Evolutionary conservation across 2,329 filamentous ascomycete species (phyloP).

Genomic region (Penicillium sp.): DNA sequence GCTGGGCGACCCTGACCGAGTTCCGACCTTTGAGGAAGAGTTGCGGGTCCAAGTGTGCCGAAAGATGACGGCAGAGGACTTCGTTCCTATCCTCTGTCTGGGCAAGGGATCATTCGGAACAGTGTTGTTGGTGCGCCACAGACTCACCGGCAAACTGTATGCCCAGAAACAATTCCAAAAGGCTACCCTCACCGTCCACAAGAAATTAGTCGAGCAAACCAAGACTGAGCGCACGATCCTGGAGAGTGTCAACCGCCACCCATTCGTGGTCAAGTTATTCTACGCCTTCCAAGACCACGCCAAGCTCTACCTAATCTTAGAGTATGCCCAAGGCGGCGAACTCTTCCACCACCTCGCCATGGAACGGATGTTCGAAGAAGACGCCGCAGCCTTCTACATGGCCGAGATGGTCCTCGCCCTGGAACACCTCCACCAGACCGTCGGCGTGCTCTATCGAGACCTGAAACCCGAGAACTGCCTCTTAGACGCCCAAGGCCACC

Average conservation of each 20-base stretch:
- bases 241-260: conserved; percentile 92
- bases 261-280: conserved; percentile 96
- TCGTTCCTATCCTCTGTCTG: conserved; percentile 83
- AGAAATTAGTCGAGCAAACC: conserved; percentile 93
- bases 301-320: conserved; percentile 93
- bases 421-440: conserved; percentile 83
- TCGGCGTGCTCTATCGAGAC: conserved; percentile 94
- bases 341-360: conserved; percentile 91
- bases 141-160: conserved; percentile 78
- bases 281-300: conserved; percentile 98
- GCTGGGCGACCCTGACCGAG: conserved; percentile 36
- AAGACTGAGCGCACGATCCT: conserved; percentile 94
- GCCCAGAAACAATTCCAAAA: conserved; percentile 99
- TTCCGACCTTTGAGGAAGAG: conserved; percentile 36
- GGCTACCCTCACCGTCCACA: conserved; percentile 89
- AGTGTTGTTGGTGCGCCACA: conserved; percentile 88
- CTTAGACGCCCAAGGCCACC: conserved; percentile 82
- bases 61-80: conserved; percentile 91
- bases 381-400: conserved; percentile 93
- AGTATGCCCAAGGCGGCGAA: conserved; percentile 96
- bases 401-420: conserved; percentile 94
- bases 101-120: conserved; percentile 97
- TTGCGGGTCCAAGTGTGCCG: conserved; percentile 54
- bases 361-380: conserved; percentile 92
- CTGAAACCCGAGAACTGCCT: conserved; percentile 98